Base-by-base conservation (phyloP, 257 asterid genomes). In the Eustoma russellianum region DNA sequence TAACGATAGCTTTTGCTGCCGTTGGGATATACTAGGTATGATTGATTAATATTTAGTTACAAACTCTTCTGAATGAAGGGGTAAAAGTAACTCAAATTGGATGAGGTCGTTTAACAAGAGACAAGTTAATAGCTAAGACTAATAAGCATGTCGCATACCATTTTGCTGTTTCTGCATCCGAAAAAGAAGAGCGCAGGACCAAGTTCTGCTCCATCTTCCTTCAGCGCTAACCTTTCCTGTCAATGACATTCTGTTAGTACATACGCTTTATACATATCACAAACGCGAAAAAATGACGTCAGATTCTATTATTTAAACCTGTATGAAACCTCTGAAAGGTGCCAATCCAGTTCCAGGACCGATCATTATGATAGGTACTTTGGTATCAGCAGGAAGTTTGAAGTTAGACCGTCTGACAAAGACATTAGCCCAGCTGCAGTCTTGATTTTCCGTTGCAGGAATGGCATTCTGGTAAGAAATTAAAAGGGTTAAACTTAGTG, bases 341-440 rank as follows among this genome's bases (percentile, higher is more conserved):
- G 99, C 99, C 70, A 92, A 70, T 11, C 99, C 99, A 40, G 99
- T 92, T 54, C 99, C 99, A 50, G 99, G 99, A 50, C 99, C 99
- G 13, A 88, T 77, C 99, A 92, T 92, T 61, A 88, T 72, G 35
- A 92, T 54, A 5, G 99, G 99, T 41, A 79, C 81, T 78, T 78
- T 74, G 54, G 93, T 74, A 69, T 88, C 94, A 50, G 87, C 56
- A 33, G 99, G 99, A 55, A 88, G 87, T 68, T 83, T 85, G 76
- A 92, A 92, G 82, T 81, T 92, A 47, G 97, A 92, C 59, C 78
- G 81, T 73, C 99, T 66, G 68, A 92, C 85, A 45, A 88, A 92
- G 56, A 88, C 55, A 15, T 88, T 91, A 28, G 97, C 97, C 60
- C 79, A 69, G 63, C 87, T 79, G 78, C 99, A 81, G 52, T 83